phyloP scores from a whole-genome alignment of 106 monocot genomes.

The Chionographis japonica region DNA sequence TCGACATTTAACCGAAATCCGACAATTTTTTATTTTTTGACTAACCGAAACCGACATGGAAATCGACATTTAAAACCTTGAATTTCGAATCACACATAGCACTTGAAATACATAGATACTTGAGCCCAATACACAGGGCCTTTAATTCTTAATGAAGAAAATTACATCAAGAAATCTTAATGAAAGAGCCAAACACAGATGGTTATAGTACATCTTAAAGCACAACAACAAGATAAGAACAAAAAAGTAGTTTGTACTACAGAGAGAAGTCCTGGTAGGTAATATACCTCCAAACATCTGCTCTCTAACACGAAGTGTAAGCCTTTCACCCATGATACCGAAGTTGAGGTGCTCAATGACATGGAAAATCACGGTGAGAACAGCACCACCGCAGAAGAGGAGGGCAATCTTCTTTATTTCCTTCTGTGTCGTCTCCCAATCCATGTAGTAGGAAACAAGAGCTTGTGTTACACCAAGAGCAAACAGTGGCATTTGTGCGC shows the following conservation, averaged over 20 bases:
- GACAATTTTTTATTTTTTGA: no score
- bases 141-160: no score
- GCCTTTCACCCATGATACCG: conserved; percentile 95
- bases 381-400: conserved; percentile 75
- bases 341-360: conserved; percentile 75
- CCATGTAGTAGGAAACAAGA: conserved; percentile 93
- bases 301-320: conserved; percentile 87
- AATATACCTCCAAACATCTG: conserved; percentile 74
- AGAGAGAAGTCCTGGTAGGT: neutral
- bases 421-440: conserved; percentile 77
- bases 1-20: no score
- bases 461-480: conserved; percentile 95
- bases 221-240: no score
- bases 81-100: no score
- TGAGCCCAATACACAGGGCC: no score
- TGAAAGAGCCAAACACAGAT: no score
- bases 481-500: conserved; percentile 91
- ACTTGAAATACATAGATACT: no score
- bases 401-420: conserved; percentile 85
- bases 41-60: no score
- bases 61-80: no score
- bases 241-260: neutral
- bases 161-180: no score
- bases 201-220: no score
- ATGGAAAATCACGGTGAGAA: conserved; percentile 69